Conservation (phyloP, 1,284 basidiomycete genomes). For the Sparassis latifolia region DNA sequence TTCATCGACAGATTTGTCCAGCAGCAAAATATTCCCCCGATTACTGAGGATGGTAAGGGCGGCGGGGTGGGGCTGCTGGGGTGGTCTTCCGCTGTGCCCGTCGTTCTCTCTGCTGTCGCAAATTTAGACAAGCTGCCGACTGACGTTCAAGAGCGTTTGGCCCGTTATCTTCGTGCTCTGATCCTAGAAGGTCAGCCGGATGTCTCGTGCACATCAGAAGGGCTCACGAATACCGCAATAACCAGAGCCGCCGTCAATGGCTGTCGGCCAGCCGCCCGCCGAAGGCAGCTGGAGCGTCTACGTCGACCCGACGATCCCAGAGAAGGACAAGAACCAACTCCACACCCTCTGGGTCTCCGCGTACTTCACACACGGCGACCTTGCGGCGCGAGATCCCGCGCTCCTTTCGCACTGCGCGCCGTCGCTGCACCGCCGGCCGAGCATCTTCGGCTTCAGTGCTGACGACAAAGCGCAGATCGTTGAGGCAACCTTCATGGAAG, state of each 20-base stretch:
- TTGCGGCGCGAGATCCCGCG: neutral
- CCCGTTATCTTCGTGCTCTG: neutral
- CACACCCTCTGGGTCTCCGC: neutral
- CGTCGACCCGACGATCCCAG: neutral
- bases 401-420: neutral
- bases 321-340: neutral
- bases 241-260: neutral
- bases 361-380: slow-evolving; percentile 2
- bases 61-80: slow-evolving; percentile 5
- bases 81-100: slow-evolving; percentile 4
- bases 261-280: neutral
- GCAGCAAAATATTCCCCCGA: neutral
- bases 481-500: neutral
- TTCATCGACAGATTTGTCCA: slow-evolving; percentile 4
- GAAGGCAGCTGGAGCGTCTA: neutral
- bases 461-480: neutral
- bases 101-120: slow-evolving; percentile 1
- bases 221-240: no score
- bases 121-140: slow-evolving; percentile 1
- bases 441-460: neutral
- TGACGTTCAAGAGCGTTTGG: neutral
- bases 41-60: neutral
- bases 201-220: neutral
- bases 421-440: neutral
- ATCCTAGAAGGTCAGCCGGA: slow-evolving; percentile 1